These are phyloP conservation scores for Alternaria gansuensis DNA, from an alignment of 2,329 filamentous ascomycete genomes.

Conservation along the genomic window DNA sequence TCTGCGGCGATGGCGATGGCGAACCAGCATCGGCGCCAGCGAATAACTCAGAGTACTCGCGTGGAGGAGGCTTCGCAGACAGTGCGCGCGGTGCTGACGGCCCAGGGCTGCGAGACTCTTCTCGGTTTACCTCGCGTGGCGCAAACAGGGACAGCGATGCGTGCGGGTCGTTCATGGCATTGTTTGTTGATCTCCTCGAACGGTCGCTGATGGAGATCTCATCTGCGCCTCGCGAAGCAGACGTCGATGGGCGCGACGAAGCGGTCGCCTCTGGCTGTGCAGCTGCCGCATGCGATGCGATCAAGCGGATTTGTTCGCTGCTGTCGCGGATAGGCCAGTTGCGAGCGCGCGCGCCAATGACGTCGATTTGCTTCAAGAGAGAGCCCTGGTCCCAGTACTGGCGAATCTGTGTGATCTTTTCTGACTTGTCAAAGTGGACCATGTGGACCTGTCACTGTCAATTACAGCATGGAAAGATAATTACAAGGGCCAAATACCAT, in stretches of 20 bases:
- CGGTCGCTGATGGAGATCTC: constrained; percentile 49
- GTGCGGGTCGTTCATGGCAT: constrained; percentile 60
- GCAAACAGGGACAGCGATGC: constrained; percentile 79
- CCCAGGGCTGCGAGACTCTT: constrained; percentile 56
- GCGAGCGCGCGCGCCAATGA: constrained; percentile 87
- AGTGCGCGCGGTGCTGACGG: constrained; percentile 68
- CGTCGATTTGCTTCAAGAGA: constrained; percentile 89
- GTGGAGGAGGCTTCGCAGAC: constrained; percentile 74
- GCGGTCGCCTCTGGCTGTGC: constrained; percentile 41
- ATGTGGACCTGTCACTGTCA: constrained; percentile 67
- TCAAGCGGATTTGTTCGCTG: constrained; percentile 81
- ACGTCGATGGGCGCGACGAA: constrained; percentile 48
- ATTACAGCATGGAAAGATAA: not conserved
- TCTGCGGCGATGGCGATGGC: constrained; percentile 55
- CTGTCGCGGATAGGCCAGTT: constrained; percentile 96
- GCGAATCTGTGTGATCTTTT: constrained; percentile 86
- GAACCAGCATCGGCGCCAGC: constrained; percentile 58
- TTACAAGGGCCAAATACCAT: constrained; percentile 66
- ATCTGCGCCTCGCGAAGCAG: constrained; percentile 44
- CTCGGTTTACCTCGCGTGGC: constrained; percentile 70
- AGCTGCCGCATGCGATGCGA: constrained; percentile 66
- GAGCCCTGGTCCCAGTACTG: constrained; percentile 95
- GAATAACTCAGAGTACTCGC: constrained; percentile 75
- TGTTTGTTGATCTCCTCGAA: constrained; percentile 51
- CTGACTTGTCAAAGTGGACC: constrained; percentile 78